Percentiles rank a stretch among this genome's conserved stretches.
phyloP scores from a whole-genome alignment of 805 yeast species.

The Blastobotrys mokoenaii region DNA sequence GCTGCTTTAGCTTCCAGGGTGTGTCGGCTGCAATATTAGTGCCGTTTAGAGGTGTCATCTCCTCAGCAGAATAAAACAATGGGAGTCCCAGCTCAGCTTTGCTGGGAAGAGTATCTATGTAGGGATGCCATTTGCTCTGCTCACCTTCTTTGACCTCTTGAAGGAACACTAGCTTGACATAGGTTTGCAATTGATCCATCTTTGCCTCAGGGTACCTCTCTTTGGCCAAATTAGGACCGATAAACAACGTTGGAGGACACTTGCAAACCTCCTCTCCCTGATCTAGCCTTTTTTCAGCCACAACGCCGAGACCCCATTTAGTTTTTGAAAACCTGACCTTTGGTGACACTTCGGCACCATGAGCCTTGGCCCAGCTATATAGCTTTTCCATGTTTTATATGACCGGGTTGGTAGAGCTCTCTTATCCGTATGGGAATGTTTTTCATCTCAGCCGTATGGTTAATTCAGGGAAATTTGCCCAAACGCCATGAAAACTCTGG shows the following conservation, averaged over 20 bases:
- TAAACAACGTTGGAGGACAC: constrained; percentile 15
- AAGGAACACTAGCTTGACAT: constrained; percentile 14
- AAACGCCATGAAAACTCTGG: too few relatives aligned
- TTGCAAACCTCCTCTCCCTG: constrained; percentile 10
- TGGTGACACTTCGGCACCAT: constrained; percentile 7
- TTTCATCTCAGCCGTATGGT: too few relatives aligned
- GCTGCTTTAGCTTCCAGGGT: constrained; percentile 34
- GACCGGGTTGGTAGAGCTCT: too few relatives aligned
- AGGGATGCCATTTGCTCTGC: constrained; percentile 33
- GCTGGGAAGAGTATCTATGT: constrained; percentile 42
- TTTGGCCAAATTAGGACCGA: constrained; percentile 15
- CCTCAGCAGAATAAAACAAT: constrained; percentile 42
- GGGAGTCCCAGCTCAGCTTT: constrained; percentile 48
- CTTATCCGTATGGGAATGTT: too few relatives aligned
- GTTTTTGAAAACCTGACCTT: constrained; percentile 6
- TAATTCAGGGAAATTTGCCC: too few relatives aligned
- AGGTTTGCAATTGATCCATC: constrained; percentile 5
- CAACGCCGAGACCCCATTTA: constrained; percentile 9
- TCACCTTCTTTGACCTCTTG: constrained; percentile 12
- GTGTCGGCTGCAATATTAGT: constrained; percentile 61
- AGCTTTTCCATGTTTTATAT: constrained; percentile 5
- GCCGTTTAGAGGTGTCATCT: constrained; percentile 46
- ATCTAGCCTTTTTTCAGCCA: constrained; percentile 9
- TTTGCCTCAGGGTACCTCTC: constrained; percentile 9
- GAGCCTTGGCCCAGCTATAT: constrained; percentile 8